Percentiles rank a stretch among this genome's conserved stretches.
Evolutionary conservation across 768 basidiomycete species (phyloP).

Genomic region (Pleurotus giganteus): DNA sequence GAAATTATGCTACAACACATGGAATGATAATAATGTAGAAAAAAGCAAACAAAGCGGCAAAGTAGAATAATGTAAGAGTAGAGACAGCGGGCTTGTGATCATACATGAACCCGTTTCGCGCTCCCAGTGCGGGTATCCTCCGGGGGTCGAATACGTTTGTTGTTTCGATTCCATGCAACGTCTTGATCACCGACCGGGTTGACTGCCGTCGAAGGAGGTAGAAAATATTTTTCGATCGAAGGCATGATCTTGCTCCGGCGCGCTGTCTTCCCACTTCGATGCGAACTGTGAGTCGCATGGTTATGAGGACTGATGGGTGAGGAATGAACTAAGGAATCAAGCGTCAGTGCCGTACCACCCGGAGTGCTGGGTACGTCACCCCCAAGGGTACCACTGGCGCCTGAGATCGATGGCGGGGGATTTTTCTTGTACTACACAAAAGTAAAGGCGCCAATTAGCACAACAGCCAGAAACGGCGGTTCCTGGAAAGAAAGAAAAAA

Average conservation of each 20-base stretch:
- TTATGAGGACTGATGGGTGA: conserved; percentile 57
- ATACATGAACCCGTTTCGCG: conserved; percentile 18
- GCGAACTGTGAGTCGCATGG: conserved; percentile 24
- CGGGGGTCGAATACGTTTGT: conserved; percentile 22
- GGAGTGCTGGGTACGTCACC: conserved; percentile 20
- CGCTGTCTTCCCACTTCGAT: conserved; percentile 13
- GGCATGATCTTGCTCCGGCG: conserved; percentile 29
- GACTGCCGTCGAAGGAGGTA: conserved; percentile 21
- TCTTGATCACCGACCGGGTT: conserved; percentile 10
- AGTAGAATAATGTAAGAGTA: not conserved
- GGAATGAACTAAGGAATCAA: conserved; percentile 70
- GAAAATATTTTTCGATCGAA: conserved; percentile 47
- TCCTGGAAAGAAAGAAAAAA: conserved; percentile 1
- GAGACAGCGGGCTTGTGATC: too few relatives aligned
- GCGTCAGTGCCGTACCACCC: conserved; percentile 44
- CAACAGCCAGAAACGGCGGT: not conserved
- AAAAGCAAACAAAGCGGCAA: not conserved
- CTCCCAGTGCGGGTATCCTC: conserved; percentile 17
- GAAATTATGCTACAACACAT: conserved; percentile 3
- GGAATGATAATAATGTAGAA: not conserved
- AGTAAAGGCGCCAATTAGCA: conserved; percentile 3
- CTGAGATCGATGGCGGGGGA: conserved; percentile 22
- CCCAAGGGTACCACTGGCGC: conserved; percentile 14
- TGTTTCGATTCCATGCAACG: conserved; percentile 18
- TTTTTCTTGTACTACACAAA: conserved; percentile 57